These are phyloP conservation scores for Lentinula raphanica DNA, from an alignment of 768 basidiomycete species.

Conservation along the genomic window DNA sequence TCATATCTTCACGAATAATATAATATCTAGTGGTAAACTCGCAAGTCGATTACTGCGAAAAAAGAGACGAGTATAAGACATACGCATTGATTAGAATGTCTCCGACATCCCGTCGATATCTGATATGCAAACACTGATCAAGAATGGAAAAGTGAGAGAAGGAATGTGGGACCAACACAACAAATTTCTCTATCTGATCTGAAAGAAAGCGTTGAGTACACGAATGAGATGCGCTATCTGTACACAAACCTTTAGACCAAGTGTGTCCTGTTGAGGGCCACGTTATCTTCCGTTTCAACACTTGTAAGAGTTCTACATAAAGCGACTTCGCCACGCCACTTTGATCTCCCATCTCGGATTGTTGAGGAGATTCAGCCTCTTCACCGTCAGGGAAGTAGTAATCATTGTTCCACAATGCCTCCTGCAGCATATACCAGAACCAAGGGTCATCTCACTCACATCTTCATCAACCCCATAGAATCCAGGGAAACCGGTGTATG, in stretches of 20 bases:
- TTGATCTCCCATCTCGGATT: conserved; percentile 26
- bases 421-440: conserved; percentile 91
- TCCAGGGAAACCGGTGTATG: conserved; percentile 68
- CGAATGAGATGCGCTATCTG: neutral
- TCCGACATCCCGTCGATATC: conserved; percentile 81
- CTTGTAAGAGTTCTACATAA: conserved; percentile 71
- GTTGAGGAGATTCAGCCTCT: conserved; percentile 2
- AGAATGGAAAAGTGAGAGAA: conserved; percentile 21
- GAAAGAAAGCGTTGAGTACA: conserved; percentile 9
- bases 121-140: conserved; percentile 20
- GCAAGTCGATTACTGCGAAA: too few relatives aligned
- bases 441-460: conserved; percentile 80
- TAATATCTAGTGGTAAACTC: conserved; percentile 86
- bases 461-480: conserved; percentile 82
- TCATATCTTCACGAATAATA: conserved; percentile 79
- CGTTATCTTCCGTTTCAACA: conserved; percentile 66
- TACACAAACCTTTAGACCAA: conserved; percentile 65
- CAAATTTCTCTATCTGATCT: conserved; percentile 80
- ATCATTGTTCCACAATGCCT: conserved; percentile 72
- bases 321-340: conserved; percentile 64
- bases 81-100: conserved; percentile 88
- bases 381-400: conserved; percentile 34
- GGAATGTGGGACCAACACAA: conserved; percentile 46
- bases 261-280: conserved; percentile 55
- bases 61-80: too few relatives aligned